Evolutionary conservation across 140 eudicot species (phyloP), one percentile per base, ranked within the genome.

Genomic region (Cichorium intybus): DNA sequence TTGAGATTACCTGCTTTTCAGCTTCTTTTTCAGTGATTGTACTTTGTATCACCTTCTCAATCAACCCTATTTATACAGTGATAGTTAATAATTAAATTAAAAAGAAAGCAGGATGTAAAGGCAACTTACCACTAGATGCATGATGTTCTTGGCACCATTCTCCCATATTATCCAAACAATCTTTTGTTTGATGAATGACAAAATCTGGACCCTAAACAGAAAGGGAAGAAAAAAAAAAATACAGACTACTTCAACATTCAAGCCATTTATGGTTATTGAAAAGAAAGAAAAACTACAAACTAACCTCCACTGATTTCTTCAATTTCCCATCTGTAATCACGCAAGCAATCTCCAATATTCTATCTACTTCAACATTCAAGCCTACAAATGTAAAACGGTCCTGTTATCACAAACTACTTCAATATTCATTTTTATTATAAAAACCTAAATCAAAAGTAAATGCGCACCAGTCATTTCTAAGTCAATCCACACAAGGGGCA

Each of bases 401-500:
- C n/a, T n/a, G n/a, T n/a, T n/a, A n/a, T n/a, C n/a, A n/a, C n/a
- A n/a, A n/a, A n/a, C n/a, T 61, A 12, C 64, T 48, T 33, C 7
- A 14, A 15, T 12, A 9, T 33, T 16, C 58, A 37, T 16, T 24
- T 49, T n/a, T 33, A 37, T 24, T 1, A 50, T 21, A 57, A 57
- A 31, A 46, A 29, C 4, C 9, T 26, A 14, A 20, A 69, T 23
- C 23, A 21, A 50, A 60, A 34, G 28, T 33, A 33, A 52, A 60
- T 63, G 43, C 62, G 33, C 53, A 83, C 99, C 99, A 28, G 95
- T 85, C 86, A 82, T 85, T 79, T 83, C 85, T 80, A 92, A 73
- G 75, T 92, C 95, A 68, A 92, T 92, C 98, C 98, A 92, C 41
- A 88, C 95, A 27, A 92, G 96, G 22, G 99, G 99, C 70, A 75